A percentile compares a stretch with the other conserved stretches of the same genome.
Evolutionary conservation across 352 stramenopile genomes (phyloP).

Genomic region (Phytopythium ostracodes): DNA sequence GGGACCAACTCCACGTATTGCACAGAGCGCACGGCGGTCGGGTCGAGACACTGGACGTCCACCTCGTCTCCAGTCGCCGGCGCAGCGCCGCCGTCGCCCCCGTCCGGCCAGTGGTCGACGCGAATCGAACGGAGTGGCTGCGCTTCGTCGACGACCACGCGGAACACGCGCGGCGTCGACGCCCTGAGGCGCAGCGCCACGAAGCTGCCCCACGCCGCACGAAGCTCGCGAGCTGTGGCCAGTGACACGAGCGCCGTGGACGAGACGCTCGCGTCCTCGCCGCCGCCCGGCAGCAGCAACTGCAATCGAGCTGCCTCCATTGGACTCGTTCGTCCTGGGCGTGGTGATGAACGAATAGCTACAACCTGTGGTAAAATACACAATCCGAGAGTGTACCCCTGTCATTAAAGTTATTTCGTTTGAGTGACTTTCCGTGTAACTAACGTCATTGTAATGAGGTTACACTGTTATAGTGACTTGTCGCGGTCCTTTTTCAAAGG

Average conservation of each 20-base stretch:
- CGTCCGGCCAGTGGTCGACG: slow-evolving; percentile 49
- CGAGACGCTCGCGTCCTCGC: slow-evolving; percentile 14
- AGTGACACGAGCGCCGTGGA: slow-evolving; percentile 28
- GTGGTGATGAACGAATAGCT: not conserved
- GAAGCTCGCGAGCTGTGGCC: slow-evolving; percentile 14
- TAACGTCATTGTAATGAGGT: too few species aligned
- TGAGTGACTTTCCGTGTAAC: too few species aligned
- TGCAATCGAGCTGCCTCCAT: slow-evolving; percentile 9
- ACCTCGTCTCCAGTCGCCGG: slow-evolving; percentile 10
- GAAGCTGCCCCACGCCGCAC: slow-evolving; percentile 28
- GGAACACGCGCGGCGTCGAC: slow-evolving; percentile 28
- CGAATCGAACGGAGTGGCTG: slow-evolving; percentile 12
- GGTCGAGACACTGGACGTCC: slow-evolving; percentile 15
- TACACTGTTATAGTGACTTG: too few species aligned
- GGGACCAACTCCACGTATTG: slow-evolving; percentile 56
- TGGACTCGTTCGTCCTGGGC: not conserved
- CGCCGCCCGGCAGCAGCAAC: slow-evolving; percentile 17
- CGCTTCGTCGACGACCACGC: slow-evolving; percentile 34
- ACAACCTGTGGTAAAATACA: not conserved
- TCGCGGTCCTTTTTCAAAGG: too few species aligned
- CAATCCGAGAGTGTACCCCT: not conserved
- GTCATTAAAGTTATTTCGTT: not conserved
- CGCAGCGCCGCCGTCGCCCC: not conserved
- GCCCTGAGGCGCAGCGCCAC: slow-evolving; percentile 12
- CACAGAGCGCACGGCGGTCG: slow-evolving; percentile 27